These are phyloP conservation scores for Shiraia sp. DNA, from an alignment of 2,329 filamentous ascomycete genomes.

Conservation along the genomic window DNA sequence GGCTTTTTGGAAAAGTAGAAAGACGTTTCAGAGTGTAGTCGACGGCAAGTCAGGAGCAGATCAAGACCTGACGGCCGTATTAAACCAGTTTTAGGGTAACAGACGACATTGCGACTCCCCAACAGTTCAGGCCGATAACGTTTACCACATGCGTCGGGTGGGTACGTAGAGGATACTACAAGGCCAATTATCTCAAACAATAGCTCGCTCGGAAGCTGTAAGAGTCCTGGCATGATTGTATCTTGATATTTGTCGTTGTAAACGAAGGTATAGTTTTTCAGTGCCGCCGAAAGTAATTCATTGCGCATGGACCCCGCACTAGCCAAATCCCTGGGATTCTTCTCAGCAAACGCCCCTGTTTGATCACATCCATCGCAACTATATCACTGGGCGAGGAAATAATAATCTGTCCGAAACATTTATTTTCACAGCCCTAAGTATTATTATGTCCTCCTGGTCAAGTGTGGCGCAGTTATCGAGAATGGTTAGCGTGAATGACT, in stretches of 20 bases:
- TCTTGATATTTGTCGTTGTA: background rate
- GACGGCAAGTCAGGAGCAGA: constrained; percentile 7
- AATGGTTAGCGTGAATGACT: constrained; percentile 29
- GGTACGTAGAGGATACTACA: constrained; percentile 2
- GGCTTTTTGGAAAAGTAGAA: constrained; percentile 5
- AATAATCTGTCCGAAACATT: too few species aligned
- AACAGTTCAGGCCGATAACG: constrained; percentile 7
- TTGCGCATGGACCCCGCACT: background rate
- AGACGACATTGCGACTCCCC: constrained; percentile 3
- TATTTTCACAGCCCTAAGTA: too few species aligned
- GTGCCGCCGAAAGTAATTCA: too few species aligned
- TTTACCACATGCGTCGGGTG: background rate
- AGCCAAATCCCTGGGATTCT: too few species aligned
- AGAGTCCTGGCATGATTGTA: constrained; percentile 7
- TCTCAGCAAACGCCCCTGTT: too few species aligned
- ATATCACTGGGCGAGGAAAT: too few species aligned
- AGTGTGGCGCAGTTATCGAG: constrained; percentile 18
- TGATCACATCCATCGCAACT: too few species aligned
- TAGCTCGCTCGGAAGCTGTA: constrained; percentile 15
- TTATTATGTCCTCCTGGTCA: too few species aligned
- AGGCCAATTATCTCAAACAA: constrained; percentile 11
- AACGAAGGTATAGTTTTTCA: background rate
- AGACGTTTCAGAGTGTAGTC: constrained; percentile 8
- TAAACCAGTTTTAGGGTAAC: constrained; percentile 2
- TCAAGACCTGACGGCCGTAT: background rate